Evolutionary conservation across 768 basidiomycete species (phyloP).

Genomic region (Neoboletus subvelutipes): DNA sequence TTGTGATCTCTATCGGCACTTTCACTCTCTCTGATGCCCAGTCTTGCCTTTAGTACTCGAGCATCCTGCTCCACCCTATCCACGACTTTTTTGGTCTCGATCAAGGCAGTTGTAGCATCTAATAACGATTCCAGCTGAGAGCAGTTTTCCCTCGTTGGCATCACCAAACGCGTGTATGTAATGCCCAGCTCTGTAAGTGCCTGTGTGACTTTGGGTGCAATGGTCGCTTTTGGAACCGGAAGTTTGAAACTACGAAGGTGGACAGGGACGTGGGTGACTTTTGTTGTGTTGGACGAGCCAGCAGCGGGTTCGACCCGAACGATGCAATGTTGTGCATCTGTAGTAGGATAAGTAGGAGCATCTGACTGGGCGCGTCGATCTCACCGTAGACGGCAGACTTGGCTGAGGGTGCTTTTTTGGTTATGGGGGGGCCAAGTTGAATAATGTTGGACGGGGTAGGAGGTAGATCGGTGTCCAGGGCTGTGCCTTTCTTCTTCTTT

Average conservation of each 20-base stretch:
- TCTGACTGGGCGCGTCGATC: neutral
- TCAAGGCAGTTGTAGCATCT: conserved; percentile 65
- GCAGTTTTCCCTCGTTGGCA: conserved; percentile 89
- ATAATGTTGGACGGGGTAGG: conserved; percentile 37
- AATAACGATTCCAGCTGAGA: conserved; percentile 71
- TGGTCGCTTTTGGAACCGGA: conserved; percentile 70
- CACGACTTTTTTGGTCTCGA: conserved; percentile 87
- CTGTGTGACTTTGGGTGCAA: conserved; percentile 73
- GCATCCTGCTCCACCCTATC: conserved; percentile 90
- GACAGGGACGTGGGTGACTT: conserved; percentile 75
- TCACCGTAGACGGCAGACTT: conserved; percentile 63
- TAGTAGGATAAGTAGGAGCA: conserved; percentile 14
- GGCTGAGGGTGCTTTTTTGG: conserved; percentile 43
- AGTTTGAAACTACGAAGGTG: conserved; percentile 87
- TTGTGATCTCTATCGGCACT: conserved; percentile 38
- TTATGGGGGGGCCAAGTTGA: conserved; percentile 36
- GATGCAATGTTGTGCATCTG: conserved; percentile 75
- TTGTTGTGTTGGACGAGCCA: conserved; percentile 46
- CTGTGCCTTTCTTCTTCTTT: conserved; percentile 49
- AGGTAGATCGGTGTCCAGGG: conserved; percentile 34
- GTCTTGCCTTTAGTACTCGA: conserved; percentile 59
- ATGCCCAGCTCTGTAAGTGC: conserved; percentile 77
- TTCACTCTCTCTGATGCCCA: conserved; percentile 52
- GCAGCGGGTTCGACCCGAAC: conserved; percentile 59
- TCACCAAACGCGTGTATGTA: conserved; percentile 73